Percentiles rank a stretch among this genome's conserved stretches.
These are phyloP conservation scores for Xylaria sp. DNA, from an alignment of 2,329 filamentous ascomycete species.

Conservation along the genomic window DNA sequence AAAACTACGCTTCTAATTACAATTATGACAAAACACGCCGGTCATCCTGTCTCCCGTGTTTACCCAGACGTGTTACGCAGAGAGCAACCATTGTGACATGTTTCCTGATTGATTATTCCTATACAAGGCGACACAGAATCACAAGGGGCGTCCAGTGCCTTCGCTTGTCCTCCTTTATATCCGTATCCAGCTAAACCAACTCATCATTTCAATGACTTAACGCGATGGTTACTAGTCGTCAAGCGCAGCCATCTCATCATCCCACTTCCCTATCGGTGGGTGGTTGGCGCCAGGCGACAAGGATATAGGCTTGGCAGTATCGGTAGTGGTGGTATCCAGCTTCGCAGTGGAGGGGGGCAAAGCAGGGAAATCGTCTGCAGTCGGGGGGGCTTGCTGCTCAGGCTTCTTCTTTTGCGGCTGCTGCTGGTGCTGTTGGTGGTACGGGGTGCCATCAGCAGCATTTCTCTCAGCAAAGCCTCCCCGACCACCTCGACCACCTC, in stretches of 20 bases:
- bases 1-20: slow-evolving; percentile 31
- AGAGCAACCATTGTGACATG: background rate
- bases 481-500: slow-evolving; percentile 48
- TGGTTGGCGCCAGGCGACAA: slow-evolving; percentile 50
- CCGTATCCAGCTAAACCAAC: background rate
- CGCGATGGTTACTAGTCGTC: slow-evolving; percentile 45
- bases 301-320: slow-evolving; percentile 35
- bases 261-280: slow-evolving; percentile 61
- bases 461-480: slow-evolving; percentile 44
- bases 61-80: slow-evolving; percentile 2
- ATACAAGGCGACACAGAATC: background rate
- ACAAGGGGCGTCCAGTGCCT: background rate
- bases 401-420: slow-evolving; percentile 36
- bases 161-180: background rate
- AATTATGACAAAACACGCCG: slow-evolving; percentile 28
- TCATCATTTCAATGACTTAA: background rate
- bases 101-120: background rate
- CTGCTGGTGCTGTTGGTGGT: slow-evolving; percentile 31
- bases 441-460: slow-evolving; percentile 33
- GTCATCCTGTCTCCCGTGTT: slow-evolving; percentile 9
- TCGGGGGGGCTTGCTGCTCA: slow-evolving; percentile 49
- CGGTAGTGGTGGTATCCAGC: slow-evolving; percentile 43
- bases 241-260: slow-evolving; percentile 66
- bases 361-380: slow-evolving; percentile 54
- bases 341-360: slow-evolving; percentile 49